Evolutionary conservation across 352 stramenopile species (phyloP).

Genomic region (Globisporangium radiosum): DNA sequence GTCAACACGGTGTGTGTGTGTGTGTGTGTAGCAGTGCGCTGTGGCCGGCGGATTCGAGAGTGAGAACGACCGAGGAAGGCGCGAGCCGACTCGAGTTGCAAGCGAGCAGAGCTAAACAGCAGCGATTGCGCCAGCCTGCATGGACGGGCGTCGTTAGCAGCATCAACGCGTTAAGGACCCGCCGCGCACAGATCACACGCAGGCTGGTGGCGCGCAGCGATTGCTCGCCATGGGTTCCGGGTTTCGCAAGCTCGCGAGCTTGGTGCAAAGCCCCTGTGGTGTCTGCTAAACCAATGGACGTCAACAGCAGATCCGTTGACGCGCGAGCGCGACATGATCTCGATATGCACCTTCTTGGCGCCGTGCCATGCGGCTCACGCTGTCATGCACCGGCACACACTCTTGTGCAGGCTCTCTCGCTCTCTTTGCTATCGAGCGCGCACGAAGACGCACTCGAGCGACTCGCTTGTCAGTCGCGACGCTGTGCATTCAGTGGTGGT

Average conservation of each 20-base stretch:
- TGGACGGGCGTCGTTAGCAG: too few relatives aligned
- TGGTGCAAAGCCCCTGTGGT: too few relatives aligned
- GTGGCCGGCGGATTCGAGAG: neutral
- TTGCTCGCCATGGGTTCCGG: neutral
- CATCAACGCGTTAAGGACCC: neutral
- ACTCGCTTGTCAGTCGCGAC: neutral
- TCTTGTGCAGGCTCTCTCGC: neutral
- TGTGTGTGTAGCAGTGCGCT: neutral
- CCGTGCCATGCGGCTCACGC: neutral
- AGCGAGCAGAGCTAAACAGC: neutral
- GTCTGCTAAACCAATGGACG: neutral
- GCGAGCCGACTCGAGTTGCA: neutral
- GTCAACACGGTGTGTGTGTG: neutral
- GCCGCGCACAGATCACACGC: too few relatives aligned
- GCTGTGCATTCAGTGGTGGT: too few relatives aligned
- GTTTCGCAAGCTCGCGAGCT: neutral
- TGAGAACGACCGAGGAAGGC: neutral
- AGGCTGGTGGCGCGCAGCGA: neutral
- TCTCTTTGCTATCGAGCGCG: neutral
- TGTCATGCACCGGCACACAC: neutral
- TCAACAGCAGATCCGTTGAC: constrained; percentile 2
- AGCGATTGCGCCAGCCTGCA: too few relatives aligned
- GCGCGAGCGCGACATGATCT: neutral
- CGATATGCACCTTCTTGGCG: neutral
- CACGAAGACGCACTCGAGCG: neutral